These are phyloP conservation scores for Panaeolus papilionaceus DNA, from an alignment of 768 basidiomycete genomes.

Conservation along the genomic window DNA sequence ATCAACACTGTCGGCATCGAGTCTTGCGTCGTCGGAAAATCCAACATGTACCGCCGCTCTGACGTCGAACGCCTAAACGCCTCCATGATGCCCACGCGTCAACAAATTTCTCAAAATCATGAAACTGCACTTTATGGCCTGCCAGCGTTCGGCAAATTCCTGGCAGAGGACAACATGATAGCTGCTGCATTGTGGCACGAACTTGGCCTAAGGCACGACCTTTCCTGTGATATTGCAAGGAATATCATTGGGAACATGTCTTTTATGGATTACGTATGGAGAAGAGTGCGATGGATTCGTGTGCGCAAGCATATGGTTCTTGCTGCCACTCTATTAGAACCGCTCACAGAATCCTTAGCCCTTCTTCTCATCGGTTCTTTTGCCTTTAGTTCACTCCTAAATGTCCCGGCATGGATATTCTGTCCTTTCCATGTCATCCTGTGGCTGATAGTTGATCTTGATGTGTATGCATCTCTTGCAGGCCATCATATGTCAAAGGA, in stretches of 20 bases:
- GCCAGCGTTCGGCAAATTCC: conserved; percentile 81
- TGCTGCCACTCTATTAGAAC: conserved; percentile 86
- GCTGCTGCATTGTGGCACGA: conserved; percentile 94
- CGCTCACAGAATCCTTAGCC: conserved; percentile 88
- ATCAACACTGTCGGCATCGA: conserved; percentile 90
- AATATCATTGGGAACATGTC: conserved; percentile 92
- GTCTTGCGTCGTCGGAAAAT: conserved; percentile 97
- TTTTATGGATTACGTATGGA: conserved; percentile 82
- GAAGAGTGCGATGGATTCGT: conserved; percentile 95
- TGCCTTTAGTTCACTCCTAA: conserved; percentile 57
- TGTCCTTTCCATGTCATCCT: conserved; percentile 61
- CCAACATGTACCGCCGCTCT: conserved; percentile 90
- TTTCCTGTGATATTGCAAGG: conserved; percentile 89
- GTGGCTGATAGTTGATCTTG: conserved; percentile 84
- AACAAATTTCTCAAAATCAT: conserved; percentile 27
- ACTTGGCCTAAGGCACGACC: conserved; percentile 83
- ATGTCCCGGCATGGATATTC: conserved; percentile 59
- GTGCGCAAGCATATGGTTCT: conserved; percentile 95
- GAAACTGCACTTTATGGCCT: conserved; percentile 58
- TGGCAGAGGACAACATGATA: conserved; percentile 99
- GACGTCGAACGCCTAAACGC: conserved; percentile 82
- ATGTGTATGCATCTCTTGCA: conserved; percentile 80
- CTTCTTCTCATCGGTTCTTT: conserved; percentile 68
- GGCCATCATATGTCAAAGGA: conserved; percentile 61
- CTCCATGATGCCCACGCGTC: conserved; percentile 54